These are phyloP conservation scores for Hibiscus syriacus DNA, from an alignment of 345 rosid genomes.

Conservation along the genomic window DNA sequence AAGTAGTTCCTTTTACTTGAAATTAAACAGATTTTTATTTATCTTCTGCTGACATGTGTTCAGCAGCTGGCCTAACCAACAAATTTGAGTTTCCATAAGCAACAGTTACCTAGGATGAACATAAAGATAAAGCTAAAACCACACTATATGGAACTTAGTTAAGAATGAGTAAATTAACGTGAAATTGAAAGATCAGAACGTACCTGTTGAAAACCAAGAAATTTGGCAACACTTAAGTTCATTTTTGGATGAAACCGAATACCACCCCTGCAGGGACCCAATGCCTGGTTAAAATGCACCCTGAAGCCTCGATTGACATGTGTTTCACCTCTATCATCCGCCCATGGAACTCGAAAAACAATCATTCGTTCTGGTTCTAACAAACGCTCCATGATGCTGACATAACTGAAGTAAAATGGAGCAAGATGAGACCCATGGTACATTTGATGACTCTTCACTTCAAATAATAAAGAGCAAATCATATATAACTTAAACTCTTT, in stretches of 20 bases:
- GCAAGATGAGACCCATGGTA: conserved; percentile 14
- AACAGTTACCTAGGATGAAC: background rate
- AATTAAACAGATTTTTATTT: conserved; percentile 5
- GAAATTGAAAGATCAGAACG: background rate
- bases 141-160: background rate
- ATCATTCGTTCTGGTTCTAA: conserved; percentile 92
- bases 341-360: conserved; percentile 94
- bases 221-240: conserved; percentile 85
- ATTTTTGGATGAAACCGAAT: conserved; percentile 87
- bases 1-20: too few relatives aligned
- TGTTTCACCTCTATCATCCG: conserved; percentile 96
- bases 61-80: background rate
- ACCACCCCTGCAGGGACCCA: conserved; percentile 98
- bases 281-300: conserved; percentile 89
- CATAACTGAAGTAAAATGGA: conserved; percentile 58
- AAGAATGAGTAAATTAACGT: conserved; percentile 8
- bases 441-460: conserved; percentile 6
- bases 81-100: background rate
- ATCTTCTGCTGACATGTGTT: conserved; percentile 2
- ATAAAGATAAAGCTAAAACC: background rate
- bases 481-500: conserved; percentile 15
- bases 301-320: conserved; percentile 94
- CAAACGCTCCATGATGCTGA: conserved; percentile 88
- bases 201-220: conserved; percentile 98
- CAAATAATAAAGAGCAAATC: conserved; percentile 17